Evolutionary conservation across 495 filamentous ascomycete species (phyloP), one percentile per base, ranked within the genome.

Genomic region (Schizothecium vesticola): DNA sequence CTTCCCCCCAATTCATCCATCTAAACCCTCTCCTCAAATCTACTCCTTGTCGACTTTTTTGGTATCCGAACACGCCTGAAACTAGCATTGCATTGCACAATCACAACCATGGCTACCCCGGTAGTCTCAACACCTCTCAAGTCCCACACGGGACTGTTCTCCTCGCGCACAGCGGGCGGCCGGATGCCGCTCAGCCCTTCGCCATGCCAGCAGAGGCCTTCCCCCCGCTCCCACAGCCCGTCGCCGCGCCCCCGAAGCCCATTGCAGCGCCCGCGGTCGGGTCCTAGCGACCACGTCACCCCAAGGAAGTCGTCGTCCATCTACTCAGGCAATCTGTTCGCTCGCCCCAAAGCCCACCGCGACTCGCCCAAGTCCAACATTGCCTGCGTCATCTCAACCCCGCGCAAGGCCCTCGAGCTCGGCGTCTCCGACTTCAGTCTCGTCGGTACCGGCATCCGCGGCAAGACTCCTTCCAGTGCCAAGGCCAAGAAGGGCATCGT

Each of bases 341-440:
- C 43, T 8, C 43, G 43, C 19, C 43, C 43, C 81, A 79, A 81
- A 8, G 70, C 81, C n/a, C 76, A 89, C 79, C 87, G 88, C 26
- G 88, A 94, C 70, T 93, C 92, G 26, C 92, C 93, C 74, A 97
- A 97, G 83, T 96, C 93, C 59, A 97, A 97, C 82, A 97, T 97
- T 77, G 94, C 92, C 65, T 87, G 89, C 33, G 80, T 80, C 43
- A 78, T 82, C 78, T 83, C 79, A 78, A 91, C 77, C 83, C 94
- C 73, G 83, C 92, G 68, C 80, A 90, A 81, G 86, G 94, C 74
- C 61, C 85, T 97, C n/a, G 94, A 97, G 76, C 84, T 97, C 28
- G 94, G 93, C 66, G 88, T 96, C 24, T 97, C 92, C 1, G 95
- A 99, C 73, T 97, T 94, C 87, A 87, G 92, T 12, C 82, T 97